A percentile compares a stretch with the other conserved stretches of the same genome.
phyloP scores from a whole-genome alignment of 768 basidiomycete genomes.

The Clitopilus hobsonii region DNA sequence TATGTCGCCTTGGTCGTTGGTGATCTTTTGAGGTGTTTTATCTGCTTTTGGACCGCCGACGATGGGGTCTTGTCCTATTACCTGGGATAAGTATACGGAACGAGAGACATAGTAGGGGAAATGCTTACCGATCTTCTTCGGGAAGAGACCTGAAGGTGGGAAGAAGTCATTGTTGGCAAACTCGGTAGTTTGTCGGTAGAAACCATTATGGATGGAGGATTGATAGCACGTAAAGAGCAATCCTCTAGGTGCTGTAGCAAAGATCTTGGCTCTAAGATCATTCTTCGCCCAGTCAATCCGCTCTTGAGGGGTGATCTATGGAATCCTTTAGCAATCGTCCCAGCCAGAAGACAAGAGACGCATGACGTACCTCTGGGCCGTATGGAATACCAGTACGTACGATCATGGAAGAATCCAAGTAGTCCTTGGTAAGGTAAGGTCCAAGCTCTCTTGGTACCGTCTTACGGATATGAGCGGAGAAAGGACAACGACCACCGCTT shows the following conservation, averaged over 20 bases:
- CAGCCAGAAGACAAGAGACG: background rate
- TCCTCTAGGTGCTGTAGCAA: constrained; percentile 3
- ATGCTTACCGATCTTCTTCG: constrained; percentile 12
- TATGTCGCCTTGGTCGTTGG: background rate
- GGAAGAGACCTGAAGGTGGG: constrained; percentile 11
- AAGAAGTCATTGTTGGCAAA: constrained; percentile 19
- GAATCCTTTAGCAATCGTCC: background rate
- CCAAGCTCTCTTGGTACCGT: constrained; percentile 21
- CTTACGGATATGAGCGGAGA: constrained; percentile 27
- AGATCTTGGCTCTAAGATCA: background rate
- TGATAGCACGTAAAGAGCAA: constrained; percentile 32
- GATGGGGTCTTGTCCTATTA: constrained; percentile 19
- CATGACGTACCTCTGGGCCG: constrained; percentile 21
- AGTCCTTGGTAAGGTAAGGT: constrained; percentile 13
- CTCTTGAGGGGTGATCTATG: no score
- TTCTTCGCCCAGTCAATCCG: no score
- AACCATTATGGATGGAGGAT: constrained; percentile 27
- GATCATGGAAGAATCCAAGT: constrained; percentile 16
- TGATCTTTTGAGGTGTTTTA: no score
- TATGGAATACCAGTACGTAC: constrained; percentile 29
- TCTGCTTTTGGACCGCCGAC: constrained; percentile 15
- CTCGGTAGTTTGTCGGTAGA: constrained; percentile 20
- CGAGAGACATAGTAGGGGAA: background rate
- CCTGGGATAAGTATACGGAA: constrained; percentile 2
- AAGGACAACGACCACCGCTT: constrained; percentile 20